Evolutionary conservation across 192 early-diverging fungal species (phyloP).

Genomic region (Backusella circina): DNA sequence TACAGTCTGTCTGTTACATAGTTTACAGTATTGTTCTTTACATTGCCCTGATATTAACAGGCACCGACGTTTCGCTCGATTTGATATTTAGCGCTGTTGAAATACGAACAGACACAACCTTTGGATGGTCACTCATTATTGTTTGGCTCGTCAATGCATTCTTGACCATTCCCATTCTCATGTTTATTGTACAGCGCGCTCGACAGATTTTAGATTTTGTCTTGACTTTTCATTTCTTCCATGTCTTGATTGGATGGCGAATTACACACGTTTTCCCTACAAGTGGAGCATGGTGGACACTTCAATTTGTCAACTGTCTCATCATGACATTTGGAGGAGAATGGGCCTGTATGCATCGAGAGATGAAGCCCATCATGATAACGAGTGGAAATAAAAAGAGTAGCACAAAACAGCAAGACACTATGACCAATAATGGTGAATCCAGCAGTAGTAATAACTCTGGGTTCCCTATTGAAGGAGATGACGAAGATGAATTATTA

Average conservation of each 20-base stretch:
- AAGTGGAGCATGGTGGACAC: slow-evolving; percentile 65
- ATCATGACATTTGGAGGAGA: slow-evolving; percentile 76
- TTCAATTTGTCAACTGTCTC: slow-evolving; percentile 43
- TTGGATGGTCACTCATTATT: slow-evolving; percentile 66
- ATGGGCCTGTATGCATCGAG: slow-evolving; percentile 75
- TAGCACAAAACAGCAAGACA: not conserved
- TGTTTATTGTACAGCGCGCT: slow-evolving; percentile 71
- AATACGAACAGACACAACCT: slow-evolving; percentile 54
- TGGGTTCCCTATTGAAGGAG: not conserved
- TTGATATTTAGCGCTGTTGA: slow-evolving; percentile 61
- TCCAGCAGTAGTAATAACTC: not conserved
- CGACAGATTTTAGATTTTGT: slow-evolving; percentile 76
- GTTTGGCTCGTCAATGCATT: slow-evolving; percentile 64
- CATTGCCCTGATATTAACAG: slow-evolving; percentile 53
- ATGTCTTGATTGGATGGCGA: slow-evolving; percentile 53
- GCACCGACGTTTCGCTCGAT: slow-evolving; percentile 60
- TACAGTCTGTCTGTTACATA: slow-evolving; percentile 61
- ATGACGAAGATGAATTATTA: slow-evolving; percentile 5
- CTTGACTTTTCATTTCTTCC: slow-evolving; percentile 66
- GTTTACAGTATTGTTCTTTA: slow-evolving; percentile 49
- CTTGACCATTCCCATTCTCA: slow-evolving; percentile 42
- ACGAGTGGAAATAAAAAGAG: not conserved
- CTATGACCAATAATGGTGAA: not conserved
- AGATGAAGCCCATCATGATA: slow-evolving; percentile 73
- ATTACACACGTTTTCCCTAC: slow-evolving; percentile 62